Base-by-base conservation (phyloP, 164 flowering plant species). In the Buxus sempervirens region DNA sequence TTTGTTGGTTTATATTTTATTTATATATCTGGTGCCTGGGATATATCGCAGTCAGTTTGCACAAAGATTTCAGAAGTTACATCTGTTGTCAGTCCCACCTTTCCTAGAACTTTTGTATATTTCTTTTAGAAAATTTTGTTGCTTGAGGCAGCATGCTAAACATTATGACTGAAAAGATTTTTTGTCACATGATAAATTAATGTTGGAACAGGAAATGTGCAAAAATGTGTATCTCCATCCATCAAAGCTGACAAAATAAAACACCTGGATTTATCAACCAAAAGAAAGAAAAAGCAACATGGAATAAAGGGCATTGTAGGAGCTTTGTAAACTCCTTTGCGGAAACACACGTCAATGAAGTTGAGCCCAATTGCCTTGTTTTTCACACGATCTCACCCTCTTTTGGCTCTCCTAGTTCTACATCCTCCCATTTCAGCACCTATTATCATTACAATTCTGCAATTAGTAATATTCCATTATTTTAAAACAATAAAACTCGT, bases 351-450 rank as follows among this genome's bases (percentile, higher is more conserved):
- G 80, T 93, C 98, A 22, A 89, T 85, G 81, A 93, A 93, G 69
- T 93, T 93, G 65, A 93, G 79, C 41, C 98, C 98, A 70, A 93
- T 78, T 5, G 96, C 98, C 72, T 86, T 85, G 81, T 89, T 84
- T 63, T 67, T 84, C 58, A 93, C 96, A 42, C 85, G 93, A 93
- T 81, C 86, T 90, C 93, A 20, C 91, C 93, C 61, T 88, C 87
- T 27, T 80, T 73, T 26, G 91, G 93, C 67, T 84, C 85, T 65
- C 86, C 85, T 53, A 90, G 60, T 75, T 90, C 91, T 71, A 90
- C 85, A 75, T 86, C 91, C 73, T 90, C 98, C 98, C 96, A 93
- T 76, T 87, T 90, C 66, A 88, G 79, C 38, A 90, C 91, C 93
- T 90, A 70, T 14, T 9, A 62, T 14, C 63, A 73, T 49, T 42